Conservation (phyloP, 2,329 filamentous ascomycete genomes). For the Ophiostoma tasmaniense region DNA sequence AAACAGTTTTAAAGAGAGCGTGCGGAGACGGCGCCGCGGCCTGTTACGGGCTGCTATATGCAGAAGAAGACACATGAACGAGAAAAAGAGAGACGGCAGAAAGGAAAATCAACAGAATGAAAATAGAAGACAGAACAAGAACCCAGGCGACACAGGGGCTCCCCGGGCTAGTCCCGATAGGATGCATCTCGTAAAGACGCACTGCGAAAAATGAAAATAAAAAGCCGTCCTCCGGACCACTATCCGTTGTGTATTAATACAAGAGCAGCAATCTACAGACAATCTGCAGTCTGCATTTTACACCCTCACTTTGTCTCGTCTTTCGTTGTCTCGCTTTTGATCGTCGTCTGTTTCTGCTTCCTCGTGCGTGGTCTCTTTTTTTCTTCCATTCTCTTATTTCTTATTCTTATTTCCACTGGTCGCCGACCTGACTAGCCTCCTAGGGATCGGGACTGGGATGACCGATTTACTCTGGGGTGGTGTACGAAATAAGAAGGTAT, state of each 20-base stretch:
- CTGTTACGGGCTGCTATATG: not conserved
- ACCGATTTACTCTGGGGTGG: not conserved
- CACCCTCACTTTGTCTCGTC: not conserved
- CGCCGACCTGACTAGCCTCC: not conserved
- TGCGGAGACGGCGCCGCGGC: not conserved
- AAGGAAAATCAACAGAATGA: not conserved
- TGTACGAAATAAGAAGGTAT: not conserved
- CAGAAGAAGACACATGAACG: not conserved
- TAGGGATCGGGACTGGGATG: not conserved
- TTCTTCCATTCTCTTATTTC: not conserved
- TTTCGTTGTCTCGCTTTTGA: not conserved
- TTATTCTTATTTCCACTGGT: not conserved
- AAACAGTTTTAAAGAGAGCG: too few relatives aligned
- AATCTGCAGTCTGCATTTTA: not conserved
- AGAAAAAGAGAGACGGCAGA: not conserved
- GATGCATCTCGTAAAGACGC: not conserved
- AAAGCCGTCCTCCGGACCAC: not conserved
- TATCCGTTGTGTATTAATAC: not conserved
- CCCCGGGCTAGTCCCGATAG: not conserved
- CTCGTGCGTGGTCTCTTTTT: not conserved
- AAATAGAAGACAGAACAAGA: not conserved
- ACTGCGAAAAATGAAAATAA: not conserved
- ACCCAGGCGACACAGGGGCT: not conserved
- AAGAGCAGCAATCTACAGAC: too few relatives aligned
- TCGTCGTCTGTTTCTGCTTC: not conserved